Evolutionary conservation across 768 basidiomycete species (phyloP), one percentile per base, ranked within the genome.

Genomic region (Fistulinella prunicolor): DNA sequence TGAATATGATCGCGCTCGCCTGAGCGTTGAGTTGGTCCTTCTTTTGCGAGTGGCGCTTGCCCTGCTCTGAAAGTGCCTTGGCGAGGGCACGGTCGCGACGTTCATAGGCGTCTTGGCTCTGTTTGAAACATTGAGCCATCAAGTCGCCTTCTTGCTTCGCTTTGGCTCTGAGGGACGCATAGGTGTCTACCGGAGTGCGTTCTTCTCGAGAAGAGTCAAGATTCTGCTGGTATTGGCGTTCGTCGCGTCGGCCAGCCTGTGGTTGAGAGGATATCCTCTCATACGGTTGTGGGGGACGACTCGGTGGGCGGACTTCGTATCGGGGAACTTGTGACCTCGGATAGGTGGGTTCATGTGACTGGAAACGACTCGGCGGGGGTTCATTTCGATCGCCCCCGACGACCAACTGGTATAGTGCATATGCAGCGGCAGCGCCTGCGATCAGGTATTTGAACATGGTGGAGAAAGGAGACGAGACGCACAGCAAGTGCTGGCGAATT

Each of bases 1-100:
- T 30, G 63, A 84, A 98, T 53, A 97, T 91, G 86, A 86, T 90
- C 41, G 85, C 79, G 47, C 85, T 81, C 3, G 94, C 95, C 65
- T 90, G 67, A 49, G 75, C 78, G 64, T 97, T 89, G 53, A 92
- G 66, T 29, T 73, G 64, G 52, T 89, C 84, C 85, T 91, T 94
- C 59, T 78, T 76, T 10, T 68, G 61, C 62, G 86, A 79, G 63
- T 94, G 91, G 30, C 70, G 72, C 65, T 92, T 89, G 17, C 90
- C 92, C 63, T 91, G 59, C 42, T 83, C 80, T 22, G 85, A 88
- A 16, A 96, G 76, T 42, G 85, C 73, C 67, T 95, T 94, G 29
- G 94, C 94, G 23, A 68, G 69, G 1, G 81, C 88, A 17, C 85
- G 84, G 56, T 96, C 82, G 3, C 84, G 79, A 12, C 73, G 69